Percentiles rank a stretch among this genome's conserved stretches.
phyloP scores from a whole-genome alignment of 1,284 basidiomycete species.

The Microbotryum lychnidis-dioicae region DNA sequence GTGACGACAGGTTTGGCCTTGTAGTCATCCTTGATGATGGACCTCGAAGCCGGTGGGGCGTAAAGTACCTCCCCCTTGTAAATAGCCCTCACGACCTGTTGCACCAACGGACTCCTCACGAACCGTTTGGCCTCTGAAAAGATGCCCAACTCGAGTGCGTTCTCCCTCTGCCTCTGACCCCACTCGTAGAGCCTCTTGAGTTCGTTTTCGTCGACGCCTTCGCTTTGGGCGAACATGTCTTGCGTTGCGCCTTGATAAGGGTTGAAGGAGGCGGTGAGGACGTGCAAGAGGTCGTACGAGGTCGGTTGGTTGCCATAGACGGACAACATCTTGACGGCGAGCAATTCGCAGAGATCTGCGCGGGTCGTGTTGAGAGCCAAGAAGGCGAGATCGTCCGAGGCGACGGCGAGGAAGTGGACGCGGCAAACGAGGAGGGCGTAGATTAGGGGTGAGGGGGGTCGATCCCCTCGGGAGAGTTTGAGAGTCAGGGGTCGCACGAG shows the following conservation, averaged over 20 bases:
- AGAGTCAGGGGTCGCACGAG: slow-evolving; percentile 27
- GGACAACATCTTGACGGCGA: slow-evolving; percentile 29
- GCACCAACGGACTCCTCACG: slow-evolving; percentile 28
- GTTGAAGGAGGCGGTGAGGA: slow-evolving; percentile 55
- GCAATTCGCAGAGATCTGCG: slow-evolving; percentile 33
- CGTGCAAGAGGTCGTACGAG: slow-evolving; percentile 67
- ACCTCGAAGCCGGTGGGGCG: slow-evolving; percentile 13
- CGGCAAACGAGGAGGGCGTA: slow-evolving; percentile 29
- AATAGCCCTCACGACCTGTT: slow-evolving; percentile 26
- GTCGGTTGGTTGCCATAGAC: slow-evolving; percentile 3
- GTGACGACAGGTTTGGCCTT: slow-evolving; percentile 28
- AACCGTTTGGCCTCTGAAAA: slow-evolving; percentile 29
- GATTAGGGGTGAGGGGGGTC: slow-evolving; percentile 27
- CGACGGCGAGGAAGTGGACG: slow-evolving; percentile 25
- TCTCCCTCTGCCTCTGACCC: slow-evolving; percentile 18
- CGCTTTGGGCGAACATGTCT: slow-evolving; percentile 20
- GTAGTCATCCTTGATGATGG: slow-evolving; percentile 32
- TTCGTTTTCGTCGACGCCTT: slow-evolving; percentile 14
- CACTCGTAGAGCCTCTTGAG: slow-evolving; percentile 19
- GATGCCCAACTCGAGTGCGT: slow-evolving; percentile 32
- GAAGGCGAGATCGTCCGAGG: slow-evolving; percentile 28
- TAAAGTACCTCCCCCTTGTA: slow-evolving; percentile 31
- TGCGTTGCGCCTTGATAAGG: slow-evolving; percentile 58
- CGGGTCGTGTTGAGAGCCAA: slow-evolving; percentile 28
- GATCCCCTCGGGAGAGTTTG: slow-evolving; percentile 13